A percentile compares a stretch with the other conserved stretches of the same genome.
Conservation (phyloP, 768 basidiomycete species). For the Mycena rebaudengoi region DNA sequence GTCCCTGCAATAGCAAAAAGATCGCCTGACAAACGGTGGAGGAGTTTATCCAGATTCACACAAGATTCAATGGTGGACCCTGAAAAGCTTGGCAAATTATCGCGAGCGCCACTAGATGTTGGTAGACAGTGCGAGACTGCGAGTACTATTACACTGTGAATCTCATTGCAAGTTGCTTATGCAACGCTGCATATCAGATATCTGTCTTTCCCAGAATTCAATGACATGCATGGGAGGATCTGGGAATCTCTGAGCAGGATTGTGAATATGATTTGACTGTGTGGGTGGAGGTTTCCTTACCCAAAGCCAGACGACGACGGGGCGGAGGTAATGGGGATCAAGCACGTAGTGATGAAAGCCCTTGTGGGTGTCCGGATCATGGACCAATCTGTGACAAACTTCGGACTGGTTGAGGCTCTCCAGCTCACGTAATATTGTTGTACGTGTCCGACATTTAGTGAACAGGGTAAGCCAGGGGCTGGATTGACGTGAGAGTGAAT, state of each 20-base stretch:
- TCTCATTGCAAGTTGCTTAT: too few species aligned
- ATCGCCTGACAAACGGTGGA: too few species aligned
- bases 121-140: too few species aligned
- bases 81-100: too few species aligned
- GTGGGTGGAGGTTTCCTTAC: background rate
- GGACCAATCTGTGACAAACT: background rate
- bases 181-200: background rate
- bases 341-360: background rate
- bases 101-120: too few species aligned
- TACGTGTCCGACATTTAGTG: background rate
- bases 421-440: background rate
- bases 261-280: background rate
- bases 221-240: background rate
- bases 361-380: background rate
- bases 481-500: background rate
- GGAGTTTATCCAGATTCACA: too few species aligned
- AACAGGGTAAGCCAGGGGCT: background rate
- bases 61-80: too few species aligned
- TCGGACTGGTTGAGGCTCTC: background rate
- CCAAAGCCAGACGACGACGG: background rate
- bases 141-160: too few species aligned
- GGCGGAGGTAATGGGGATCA: background rate
- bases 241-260: background rate
- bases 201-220: conserved; percentile 6
- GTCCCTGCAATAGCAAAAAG: too few species aligned